Conservation (phyloP, 495 filamentous ascomycete genomes). For the Entonaema liquescens region DNA sequence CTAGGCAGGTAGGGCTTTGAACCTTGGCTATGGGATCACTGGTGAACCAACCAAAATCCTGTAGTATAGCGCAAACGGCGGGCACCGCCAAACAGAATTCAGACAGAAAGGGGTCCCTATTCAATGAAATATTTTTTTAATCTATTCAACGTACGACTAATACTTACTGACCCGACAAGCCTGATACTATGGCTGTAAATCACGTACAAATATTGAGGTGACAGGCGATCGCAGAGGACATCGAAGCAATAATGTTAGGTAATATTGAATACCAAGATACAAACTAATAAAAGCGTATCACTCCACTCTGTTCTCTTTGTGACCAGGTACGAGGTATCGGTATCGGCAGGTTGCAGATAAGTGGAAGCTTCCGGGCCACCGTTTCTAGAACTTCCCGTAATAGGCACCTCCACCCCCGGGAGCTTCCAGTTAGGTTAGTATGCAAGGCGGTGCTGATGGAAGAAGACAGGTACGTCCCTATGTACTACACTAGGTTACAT, state of each 20-base stretch:
- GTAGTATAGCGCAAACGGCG: slow-evolving; percentile 2
- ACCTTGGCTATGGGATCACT: slow-evolving; percentile 19
- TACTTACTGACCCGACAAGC: not conserved
- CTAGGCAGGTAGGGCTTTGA: not conserved
- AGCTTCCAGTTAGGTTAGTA: slow-evolving; percentile 24
- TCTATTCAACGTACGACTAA: slow-evolving; percentile 30
- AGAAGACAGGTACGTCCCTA: not conserved
- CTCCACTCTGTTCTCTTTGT: not conserved
- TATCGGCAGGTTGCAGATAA: not conserved
- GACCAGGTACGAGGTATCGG: slow-evolving; percentile 13
- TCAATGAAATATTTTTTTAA: slow-evolving; percentile 10
- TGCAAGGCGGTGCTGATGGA: not conserved
- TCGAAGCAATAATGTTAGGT: not conserved
- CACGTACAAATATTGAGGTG: not conserved
- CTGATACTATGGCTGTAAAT: not conserved
- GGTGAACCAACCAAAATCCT: slow-evolving; percentile 14
- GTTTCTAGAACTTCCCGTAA: slow-evolving; percentile 35
- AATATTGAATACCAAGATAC: not conserved
- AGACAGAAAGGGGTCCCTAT: not conserved
- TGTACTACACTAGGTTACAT: slow-evolving; percentile 12
- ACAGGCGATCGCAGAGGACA: not conserved
- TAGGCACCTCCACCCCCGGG: slow-evolving; percentile 15
- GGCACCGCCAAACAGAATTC: slow-evolving; percentile 14
- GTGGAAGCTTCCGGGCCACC: not conserved
- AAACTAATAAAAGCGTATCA: not conserved